Evolutionary conservation across 2,329 filamentous ascomycete species (phyloP), one percentile per base, ranked within the genome.

Genomic region (Nigrospora osmanthi): DNA sequence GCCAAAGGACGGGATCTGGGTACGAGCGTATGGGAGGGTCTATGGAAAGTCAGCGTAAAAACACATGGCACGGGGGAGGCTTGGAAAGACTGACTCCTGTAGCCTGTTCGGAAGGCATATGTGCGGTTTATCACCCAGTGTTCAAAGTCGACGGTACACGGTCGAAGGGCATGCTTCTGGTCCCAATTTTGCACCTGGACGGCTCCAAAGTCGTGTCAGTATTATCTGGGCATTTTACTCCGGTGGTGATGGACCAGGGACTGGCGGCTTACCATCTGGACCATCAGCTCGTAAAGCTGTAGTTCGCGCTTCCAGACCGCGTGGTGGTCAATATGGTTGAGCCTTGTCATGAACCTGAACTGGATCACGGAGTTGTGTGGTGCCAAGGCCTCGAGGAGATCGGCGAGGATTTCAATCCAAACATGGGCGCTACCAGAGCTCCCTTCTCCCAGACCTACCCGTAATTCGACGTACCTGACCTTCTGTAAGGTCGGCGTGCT

Each of bases 261-360:
- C 7, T 43, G 10, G 14, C 43, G 5, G 34, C 52, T 48, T 46
- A 55, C 58, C 51, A 44, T 51, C 15, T 52, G 44, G 10, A 52
- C 31, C 16, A 59, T 43, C 13, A 46, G 40, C 15, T 53, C 47
- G 23, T 56, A 60, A 11, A 50, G 46, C 14, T 44, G 31, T 13
- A 59, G 47, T 35, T 60, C 58, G 11, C 48, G 45, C 30, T 31
- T 38, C 55, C 56, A 59, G 23, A 56, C 31, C 11, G 44, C 43
- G 10, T 36, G 45, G 16, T 38, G 32, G 1, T 47, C 42, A 15
- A 59, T 46, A 30, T 58, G 50, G 39, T 51, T 54, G 13, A 62
- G 47, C 46, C 59, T 62, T 44, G 64, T 49, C 49, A 65, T 54
- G 48, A 65, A 42, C 31, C 56, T 53, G 3, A 65, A 43, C 19